phyloP scores from a whole-genome alignment of 345 rosid species.

The Camelina hispida region DNA sequence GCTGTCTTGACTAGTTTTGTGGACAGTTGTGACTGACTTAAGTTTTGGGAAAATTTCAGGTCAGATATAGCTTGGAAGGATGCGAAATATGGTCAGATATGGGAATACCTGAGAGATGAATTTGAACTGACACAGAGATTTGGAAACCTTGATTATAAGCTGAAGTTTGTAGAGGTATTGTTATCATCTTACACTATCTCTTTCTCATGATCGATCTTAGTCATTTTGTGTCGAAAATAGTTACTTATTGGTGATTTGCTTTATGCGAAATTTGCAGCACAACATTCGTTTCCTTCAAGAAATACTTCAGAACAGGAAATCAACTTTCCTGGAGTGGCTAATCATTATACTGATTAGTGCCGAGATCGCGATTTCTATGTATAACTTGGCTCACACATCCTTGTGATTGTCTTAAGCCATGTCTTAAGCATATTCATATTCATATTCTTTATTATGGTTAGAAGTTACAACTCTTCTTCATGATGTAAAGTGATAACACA shows the following conservation, averaged over 20 bases:
- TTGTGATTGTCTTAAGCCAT: constrained; percentile 36
- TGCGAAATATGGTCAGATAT: constrained; percentile 89
- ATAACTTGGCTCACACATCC: constrained; percentile 58
- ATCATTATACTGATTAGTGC: constrained; percentile 82
- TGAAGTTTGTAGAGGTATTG: constrained; percentile 95
- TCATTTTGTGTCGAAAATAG: background rate
- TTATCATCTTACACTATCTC: constrained; percentile 1
- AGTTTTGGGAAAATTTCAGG: constrained; percentile 50
- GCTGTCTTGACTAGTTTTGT: background rate
- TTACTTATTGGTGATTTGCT: background rate
- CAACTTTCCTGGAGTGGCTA: constrained; percentile 95
- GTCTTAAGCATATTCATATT: constrained; percentile 26
- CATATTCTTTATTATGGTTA: constrained; percentile 6
- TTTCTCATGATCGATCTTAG: constrained; percentile 14
- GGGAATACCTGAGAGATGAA: constrained; percentile 95
- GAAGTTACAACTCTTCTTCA: constrained; percentile 18
- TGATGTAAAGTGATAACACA: constrained; percentile 32
- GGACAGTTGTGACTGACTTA: constrained; percentile 8
- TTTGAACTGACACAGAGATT: constrained; percentile 90
- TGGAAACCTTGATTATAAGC: constrained; percentile 88
- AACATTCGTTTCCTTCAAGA: constrained; percentile 93
- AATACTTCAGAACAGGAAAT: constrained; percentile 93
- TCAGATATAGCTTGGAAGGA: constrained; percentile 99
- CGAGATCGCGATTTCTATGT: constrained; percentile 75
- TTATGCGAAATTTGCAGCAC: constrained; percentile 62